phyloP scores from a whole-genome alignment of 1,284 basidiomycete genomes.

The Vanrija humicola region DNA sequence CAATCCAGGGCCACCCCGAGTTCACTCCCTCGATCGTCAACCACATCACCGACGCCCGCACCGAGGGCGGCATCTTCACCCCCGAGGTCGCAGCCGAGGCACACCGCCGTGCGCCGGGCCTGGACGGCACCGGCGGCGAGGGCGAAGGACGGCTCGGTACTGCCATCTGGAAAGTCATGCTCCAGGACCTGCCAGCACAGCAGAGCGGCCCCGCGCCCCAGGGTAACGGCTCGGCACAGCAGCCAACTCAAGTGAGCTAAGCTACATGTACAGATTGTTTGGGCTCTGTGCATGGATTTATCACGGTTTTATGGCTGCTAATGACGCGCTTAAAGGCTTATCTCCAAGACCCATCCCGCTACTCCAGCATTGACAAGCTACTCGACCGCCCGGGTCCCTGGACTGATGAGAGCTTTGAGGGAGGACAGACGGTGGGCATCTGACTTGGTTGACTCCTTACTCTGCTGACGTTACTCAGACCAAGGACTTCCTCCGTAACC shows the following conservation, averaged over 20 bases:
- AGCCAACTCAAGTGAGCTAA: slow-evolving; percentile 7
- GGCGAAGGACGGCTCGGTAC: slow-evolving; percentile 51
- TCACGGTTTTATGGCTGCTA: no score
- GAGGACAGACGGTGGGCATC: slow-evolving; percentile 27
- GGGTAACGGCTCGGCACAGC: neutral
- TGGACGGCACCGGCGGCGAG: slow-evolving; percentile 47
- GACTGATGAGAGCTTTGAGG: slow-evolving; percentile 37
- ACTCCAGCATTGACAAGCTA: slow-evolving; percentile 36
- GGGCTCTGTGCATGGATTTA: neutral
- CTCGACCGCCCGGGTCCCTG: slow-evolving; percentile 44
- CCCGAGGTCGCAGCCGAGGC: slow-evolving; percentile 43
- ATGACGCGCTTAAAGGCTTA: slow-evolving; percentile 11
- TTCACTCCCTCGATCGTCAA: slow-evolving; percentile 53
- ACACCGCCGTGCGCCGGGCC: slow-evolving; percentile 49
- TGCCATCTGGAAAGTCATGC: slow-evolving; percentile 51
- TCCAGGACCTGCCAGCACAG: slow-evolving; percentile 37
- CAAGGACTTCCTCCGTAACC: slow-evolving; percentile 75
- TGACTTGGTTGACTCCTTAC: neutral
- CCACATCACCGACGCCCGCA: slow-evolving; percentile 49
- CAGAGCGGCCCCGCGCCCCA: no score
- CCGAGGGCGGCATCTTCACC: slow-evolving; percentile 48
- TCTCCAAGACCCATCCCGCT: slow-evolving; percentile 26
- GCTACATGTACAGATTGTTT: slow-evolving; percentile 8
- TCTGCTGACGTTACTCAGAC: slow-evolving; percentile 55
- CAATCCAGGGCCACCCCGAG: slow-evolving; percentile 55